phyloP scores from a whole-genome alignment of 805 yeast genomes.

The Cyberlindnera nakhonratchasimensis region DNA sequence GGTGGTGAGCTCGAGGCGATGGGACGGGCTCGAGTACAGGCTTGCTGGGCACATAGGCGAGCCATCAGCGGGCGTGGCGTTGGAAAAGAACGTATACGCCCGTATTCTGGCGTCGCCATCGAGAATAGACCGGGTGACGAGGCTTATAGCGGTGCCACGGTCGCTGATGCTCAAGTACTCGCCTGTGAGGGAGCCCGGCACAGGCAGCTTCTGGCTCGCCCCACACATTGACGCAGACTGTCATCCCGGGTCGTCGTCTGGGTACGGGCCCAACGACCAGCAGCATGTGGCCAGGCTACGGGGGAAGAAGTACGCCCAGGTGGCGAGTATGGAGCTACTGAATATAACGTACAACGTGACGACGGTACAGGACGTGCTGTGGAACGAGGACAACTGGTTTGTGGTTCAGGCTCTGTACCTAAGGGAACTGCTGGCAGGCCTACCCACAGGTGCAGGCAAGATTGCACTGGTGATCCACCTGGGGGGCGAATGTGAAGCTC shows the following conservation, averaged over 20 bases:
- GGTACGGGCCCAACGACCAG: slow-evolving; percentile 14
- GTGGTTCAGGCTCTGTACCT: slow-evolving; percentile 16
- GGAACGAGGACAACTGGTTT: slow-evolving; percentile 12
- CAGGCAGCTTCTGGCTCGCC: slow-evolving; percentile 11
- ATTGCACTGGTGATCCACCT: background rate
- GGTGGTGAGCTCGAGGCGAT: background rate
- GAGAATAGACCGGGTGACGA: slow-evolving; percentile 37
- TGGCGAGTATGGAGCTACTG: slow-evolving; percentile 19
- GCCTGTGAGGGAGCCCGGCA: slow-evolving; percentile 4
- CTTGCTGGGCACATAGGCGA: background rate
- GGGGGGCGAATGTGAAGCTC: background rate
- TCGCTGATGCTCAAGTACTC: slow-evolving; percentile 11
- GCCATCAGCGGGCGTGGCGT: background rate
- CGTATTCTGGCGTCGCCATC: slow-evolving; percentile 39
- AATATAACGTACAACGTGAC: slow-evolving; percentile 13
- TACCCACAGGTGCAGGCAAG: background rate
- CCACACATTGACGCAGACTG: slow-evolving; percentile 10
- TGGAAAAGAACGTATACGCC: slow-evolving; percentile 4
- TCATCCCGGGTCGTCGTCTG: slow-evolving; percentile 11
- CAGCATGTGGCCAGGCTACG: background rate
- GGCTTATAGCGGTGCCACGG: slow-evolving; percentile 25
- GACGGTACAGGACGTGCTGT: slow-evolving; percentile 7
- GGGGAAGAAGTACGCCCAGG: slow-evolving; percentile 8
- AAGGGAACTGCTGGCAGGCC: slow-evolving; percentile 3
- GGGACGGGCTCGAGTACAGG: slow-evolving; percentile 1